Evolutionary conservation across 176 grass and related monocot genomes (phyloP).

Genomic region (Rhipidocladum racemiflorum): DNA sequence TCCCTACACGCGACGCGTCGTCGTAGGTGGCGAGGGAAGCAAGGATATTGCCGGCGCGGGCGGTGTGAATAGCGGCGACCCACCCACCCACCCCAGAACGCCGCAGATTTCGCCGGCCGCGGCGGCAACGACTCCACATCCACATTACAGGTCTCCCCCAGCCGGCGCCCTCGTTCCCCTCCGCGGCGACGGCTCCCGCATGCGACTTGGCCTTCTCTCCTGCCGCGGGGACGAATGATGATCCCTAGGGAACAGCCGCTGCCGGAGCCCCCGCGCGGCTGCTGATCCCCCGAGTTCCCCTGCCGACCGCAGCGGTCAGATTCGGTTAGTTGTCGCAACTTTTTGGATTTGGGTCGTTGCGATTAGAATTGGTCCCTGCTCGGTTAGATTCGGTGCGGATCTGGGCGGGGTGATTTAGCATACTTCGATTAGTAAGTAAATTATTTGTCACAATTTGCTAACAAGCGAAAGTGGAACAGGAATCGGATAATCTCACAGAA

Average conservation of each 20-base stretch:
- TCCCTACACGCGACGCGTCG: too few species aligned
- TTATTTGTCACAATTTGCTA: not conserved
- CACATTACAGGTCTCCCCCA: not conserved
- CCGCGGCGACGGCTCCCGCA: not conserved
- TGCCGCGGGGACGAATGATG: conserved; percentile 8
- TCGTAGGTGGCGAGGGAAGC: not conserved
- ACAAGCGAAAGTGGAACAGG: not conserved
- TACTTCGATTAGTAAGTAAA: not conserved
- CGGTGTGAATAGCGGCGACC: conserved; percentile 20
- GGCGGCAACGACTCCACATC: not conserved
- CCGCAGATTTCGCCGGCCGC: not conserved
- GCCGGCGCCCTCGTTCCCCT: not conserved
- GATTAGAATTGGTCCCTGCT: conserved; percentile 10
- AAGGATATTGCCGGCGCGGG: conserved; percentile 18
- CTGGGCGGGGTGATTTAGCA: not conserved
- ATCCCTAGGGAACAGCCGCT: conserved; percentile 13
- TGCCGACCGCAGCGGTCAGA: not conserved
- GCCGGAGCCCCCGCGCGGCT: not conserved
- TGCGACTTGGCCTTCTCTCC: not conserved
- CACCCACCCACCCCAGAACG: not conserved
- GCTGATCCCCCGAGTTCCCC: conserved; percentile 21
- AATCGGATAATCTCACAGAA: not conserved
- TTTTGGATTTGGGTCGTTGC: conserved; percentile 13
- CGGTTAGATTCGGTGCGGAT: conserved; percentile 4
- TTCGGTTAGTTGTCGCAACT: not conserved